Evolutionary conservation across 345 rosid genomes (phyloP), one percentile per base, ranked within the genome.

Genomic region (Cardamine resedifolia): DNA sequence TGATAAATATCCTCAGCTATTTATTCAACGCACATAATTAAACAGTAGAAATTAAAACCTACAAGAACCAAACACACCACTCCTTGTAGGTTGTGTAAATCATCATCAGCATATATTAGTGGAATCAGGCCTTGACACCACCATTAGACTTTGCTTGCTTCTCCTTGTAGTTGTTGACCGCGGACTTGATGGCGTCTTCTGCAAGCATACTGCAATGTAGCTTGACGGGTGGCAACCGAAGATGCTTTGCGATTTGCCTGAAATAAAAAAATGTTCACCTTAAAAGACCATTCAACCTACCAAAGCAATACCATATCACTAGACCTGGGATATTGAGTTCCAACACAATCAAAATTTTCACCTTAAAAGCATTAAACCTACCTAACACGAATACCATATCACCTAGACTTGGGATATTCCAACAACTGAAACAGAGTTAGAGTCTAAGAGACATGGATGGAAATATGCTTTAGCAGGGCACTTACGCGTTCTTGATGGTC

Each of bases 171-270:
- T 91, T 88, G 74, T 84, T 86, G 0, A 88, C 88, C 19, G 96
- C 97, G 0, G 92, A 89, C 88, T 91, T 91, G 72, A 91, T 89
- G 10, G 97, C 97, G 77, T 91, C 97, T 81, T 89, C 97, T 1
- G 97, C 97, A 34, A 91, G 94, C 94, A 91, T 89, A 82, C 96
- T 89, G 90, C 97, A 89, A 77, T 91, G 97, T 53, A 91, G 85
- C 87, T 91, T 91, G 20, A 91, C 92, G 1, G 96, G 97, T 48
- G 97, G 97, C 16, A 91, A 91, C 28, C 90, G 74, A 12, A 91
- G 94, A 85, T 91, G 94, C 70, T 89, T 91, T 2, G 97, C 97
- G 15, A 91, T 91, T 61, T 91, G 87, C 75, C 96, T 91, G 87
- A 43, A 49, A 50, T 1, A 28, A 5, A 30, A 30, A 12, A 21